Evolutionary conservation across 345 rosid species (phyloP).

Genomic region (Euphorbia tirucalli): DNA sequence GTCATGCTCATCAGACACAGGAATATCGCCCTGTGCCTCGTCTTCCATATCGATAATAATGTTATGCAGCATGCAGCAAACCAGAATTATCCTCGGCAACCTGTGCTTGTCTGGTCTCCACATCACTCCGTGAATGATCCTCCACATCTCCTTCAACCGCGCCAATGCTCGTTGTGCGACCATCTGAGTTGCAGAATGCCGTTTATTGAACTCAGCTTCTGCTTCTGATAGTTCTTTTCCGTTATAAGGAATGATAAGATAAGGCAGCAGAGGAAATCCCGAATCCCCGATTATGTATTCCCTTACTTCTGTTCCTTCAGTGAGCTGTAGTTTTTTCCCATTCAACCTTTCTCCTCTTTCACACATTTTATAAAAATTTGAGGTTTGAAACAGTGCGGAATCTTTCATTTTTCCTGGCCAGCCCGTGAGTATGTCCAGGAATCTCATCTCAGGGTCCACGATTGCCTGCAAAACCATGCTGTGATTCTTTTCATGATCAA

Average conservation of each 20-base stretch:
- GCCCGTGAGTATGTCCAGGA: constrained; percentile 62
- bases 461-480: constrained; percentile 65
- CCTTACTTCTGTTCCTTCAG: constrained; percentile 44
- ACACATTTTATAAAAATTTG: constrained; percentile 43
- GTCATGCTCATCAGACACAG: constrained; percentile 38
- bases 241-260: constrained; percentile 49
- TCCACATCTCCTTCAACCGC: constrained; percentile 55
- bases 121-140: constrained; percentile 58
- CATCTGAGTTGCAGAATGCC: constrained; percentile 37
- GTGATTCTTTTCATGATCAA: constrained; percentile 52
- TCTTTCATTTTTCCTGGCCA: constrained; percentile 68
- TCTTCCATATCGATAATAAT: constrained; percentile 54
- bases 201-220: constrained; percentile 43
- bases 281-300: constrained; percentile 63
- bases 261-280: constrained; percentile 56
- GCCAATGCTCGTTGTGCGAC: constrained; percentile 54
- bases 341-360: constrained; percentile 49
- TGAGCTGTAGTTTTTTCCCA: constrained; percentile 35
- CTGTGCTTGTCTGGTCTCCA: constrained; percentile 67
- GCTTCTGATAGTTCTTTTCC: constrained; percentile 39
- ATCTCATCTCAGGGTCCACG: constrained; percentile 56
- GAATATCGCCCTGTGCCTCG: constrained; percentile 30
- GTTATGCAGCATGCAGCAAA: constrained; percentile 70
- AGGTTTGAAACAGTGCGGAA: constrained; percentile 40
- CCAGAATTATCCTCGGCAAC: constrained; percentile 59